Evolutionary conservation across 176 grass and related monocot genomes (phyloP).

Genomic region (Cenchrus purpureus): DNA sequence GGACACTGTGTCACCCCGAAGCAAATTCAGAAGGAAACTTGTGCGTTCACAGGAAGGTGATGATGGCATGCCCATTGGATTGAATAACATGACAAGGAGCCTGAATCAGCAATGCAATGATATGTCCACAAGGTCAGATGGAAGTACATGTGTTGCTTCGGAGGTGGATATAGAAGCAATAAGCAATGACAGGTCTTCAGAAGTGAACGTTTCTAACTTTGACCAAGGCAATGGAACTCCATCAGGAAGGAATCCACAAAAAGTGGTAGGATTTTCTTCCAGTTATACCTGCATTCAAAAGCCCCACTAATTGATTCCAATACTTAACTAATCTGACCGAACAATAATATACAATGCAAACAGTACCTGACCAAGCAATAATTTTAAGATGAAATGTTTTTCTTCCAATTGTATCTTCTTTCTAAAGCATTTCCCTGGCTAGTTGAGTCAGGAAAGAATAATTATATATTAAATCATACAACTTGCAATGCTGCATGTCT

Average conservation of each 20-base stretch:
- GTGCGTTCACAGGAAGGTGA: slow-evolving; percentile 63
- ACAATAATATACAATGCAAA: slow-evolving; percentile 11
- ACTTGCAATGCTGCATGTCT: neutral
- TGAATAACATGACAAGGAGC: slow-evolving; percentile 55
- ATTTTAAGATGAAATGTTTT: too few relatives aligned
- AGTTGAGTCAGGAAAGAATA: neutral
- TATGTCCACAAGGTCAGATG: slow-evolving; percentile 67
- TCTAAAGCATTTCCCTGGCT: neutral
- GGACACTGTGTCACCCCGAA: slow-evolving; percentile 77
- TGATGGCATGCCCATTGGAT: slow-evolving; percentile 58
- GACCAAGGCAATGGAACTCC: slow-evolving; percentile 56
- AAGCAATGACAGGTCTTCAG: slow-evolving; percentile 63
- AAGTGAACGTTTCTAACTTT: slow-evolving; percentile 47
- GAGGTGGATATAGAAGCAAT: slow-evolving; percentile 67
- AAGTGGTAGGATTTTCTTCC: slow-evolving; percentile 53
- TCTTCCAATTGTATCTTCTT: too few relatives aligned
- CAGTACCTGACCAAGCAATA: neutral
- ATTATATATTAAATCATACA: neutral
- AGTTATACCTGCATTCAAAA: slow-evolving; percentile 25
- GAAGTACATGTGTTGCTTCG: slow-evolving; percentile 51
- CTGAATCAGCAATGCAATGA: slow-evolving; percentile 60
- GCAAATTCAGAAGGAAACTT: slow-evolving; percentile 68
- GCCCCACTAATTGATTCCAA: slow-evolving; percentile 11
- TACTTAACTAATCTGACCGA: neutral
- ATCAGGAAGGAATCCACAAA: slow-evolving; percentile 60